phyloP scores from a whole-genome alignment of 1,284 basidiomycete species.

The Phlebopus sp. region DNA sequence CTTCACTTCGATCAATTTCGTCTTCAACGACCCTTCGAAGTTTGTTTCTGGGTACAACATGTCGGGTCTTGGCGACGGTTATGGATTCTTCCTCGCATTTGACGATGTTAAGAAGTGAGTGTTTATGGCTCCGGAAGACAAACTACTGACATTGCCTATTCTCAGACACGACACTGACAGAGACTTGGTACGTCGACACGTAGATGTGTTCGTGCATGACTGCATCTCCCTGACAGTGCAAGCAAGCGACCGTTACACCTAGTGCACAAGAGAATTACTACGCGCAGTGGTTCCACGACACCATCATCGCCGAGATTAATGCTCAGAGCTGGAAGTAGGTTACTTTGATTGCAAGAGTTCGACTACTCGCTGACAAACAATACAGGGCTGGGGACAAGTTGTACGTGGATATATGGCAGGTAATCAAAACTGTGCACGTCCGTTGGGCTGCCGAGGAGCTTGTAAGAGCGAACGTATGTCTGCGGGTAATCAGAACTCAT shows the following conservation, averaged over 20 bases:
- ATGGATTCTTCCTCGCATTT: conserved; percentile 36
- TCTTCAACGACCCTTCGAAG: conserved; percentile 37
- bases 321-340: conserved; percentile 51
- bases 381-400: conserved; percentile 50
- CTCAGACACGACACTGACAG: too few species aligned
- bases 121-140: conserved; percentile 34
- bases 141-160: too few species aligned
- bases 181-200: too few species aligned
- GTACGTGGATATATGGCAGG: conserved; percentile 52
- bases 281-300: conserved; percentile 43
- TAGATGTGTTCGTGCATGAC: background rate
- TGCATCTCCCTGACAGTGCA: conserved; percentile 21
- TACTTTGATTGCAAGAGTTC: conserved; percentile 22
- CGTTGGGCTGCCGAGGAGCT: conserved; percentile 53
- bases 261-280: conserved; percentile 44
- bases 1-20: conserved; percentile 47
- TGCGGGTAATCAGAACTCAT: background rate
- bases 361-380: conserved; percentile 43
- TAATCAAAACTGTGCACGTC: conserved; percentile 53
- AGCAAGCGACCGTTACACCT: conserved; percentile 52
- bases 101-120: conserved; percentile 51
- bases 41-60: too few species aligned
- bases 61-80: conserved; percentile 41
- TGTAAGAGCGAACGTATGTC: conserved; percentile 31
- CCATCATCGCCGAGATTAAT: conserved; percentile 38